A percentile compares a stretch with the other conserved stretches of the same genome.
Conservation (phyloP, 2,329 filamentous ascomycete species). For the Neofusicoccum kwambonambiense region DNA sequence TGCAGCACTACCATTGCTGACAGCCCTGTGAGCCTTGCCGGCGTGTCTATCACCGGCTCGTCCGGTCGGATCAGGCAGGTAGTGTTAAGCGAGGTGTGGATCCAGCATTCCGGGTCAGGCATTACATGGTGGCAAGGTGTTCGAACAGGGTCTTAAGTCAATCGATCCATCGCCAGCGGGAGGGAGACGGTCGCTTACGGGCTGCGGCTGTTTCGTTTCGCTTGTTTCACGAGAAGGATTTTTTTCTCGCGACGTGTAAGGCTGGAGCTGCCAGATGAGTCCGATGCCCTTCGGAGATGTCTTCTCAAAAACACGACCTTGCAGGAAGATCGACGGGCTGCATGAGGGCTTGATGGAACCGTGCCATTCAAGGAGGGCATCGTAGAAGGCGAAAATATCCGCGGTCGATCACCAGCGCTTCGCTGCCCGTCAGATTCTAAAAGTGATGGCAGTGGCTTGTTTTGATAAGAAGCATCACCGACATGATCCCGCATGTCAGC, state of each 20-base stretch:
- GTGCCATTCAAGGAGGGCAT: neutral
- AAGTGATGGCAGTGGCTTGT: neutral
- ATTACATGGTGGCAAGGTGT: neutral
- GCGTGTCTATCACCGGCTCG: neutral
- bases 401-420: neutral
- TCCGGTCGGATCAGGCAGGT: neutral
- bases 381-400: neutral
- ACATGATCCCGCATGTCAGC: neutral
- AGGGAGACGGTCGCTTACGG: neutral
- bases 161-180: neutral
- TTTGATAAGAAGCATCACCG: neutral
- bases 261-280: neutral
- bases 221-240: neutral
- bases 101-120: neutral
- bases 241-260: neutral
- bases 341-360: neutral
- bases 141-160: neutral
- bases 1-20: neutral
- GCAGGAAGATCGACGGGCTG: neutral
- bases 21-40: neutral
- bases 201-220: neutral
- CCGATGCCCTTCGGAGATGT: neutral
- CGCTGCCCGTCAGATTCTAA: neutral
- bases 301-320: neutral
- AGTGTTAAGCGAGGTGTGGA: constrained; percentile 2